Evolutionary conservation across 768 basidiomycete species (phyloP).

Genomic region (Phlegmacium glaucopus): DNA sequence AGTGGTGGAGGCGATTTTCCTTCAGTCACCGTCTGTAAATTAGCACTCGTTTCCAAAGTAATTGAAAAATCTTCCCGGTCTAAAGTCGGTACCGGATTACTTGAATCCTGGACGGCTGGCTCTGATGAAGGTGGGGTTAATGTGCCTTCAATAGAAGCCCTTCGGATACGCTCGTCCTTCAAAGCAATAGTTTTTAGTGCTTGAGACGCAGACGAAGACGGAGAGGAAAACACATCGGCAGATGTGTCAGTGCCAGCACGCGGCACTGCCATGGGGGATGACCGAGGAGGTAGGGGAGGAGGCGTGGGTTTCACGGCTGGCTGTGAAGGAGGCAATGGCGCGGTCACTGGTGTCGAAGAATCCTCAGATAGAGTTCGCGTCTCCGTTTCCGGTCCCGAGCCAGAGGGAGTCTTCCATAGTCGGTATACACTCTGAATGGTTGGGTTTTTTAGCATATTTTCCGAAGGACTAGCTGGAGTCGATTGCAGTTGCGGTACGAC

Average conservation of each 20-base stretch:
- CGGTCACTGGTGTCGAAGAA: not conserved
- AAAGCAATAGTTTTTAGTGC: conserved; percentile 10
- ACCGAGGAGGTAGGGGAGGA: conserved; percentile 50
- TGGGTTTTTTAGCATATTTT: conserved; percentile 45
- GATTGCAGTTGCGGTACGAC: conserved; percentile 44
- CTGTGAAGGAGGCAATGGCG: conserved; percentile 5
- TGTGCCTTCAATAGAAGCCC: not conserved
- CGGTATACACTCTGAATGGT: conserved; percentile 70
- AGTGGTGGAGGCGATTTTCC: not conserved
- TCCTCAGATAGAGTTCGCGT: not conserved
- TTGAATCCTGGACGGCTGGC: not conserved
- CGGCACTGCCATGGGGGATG: conserved; percentile 8
- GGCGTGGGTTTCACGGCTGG: conserved; percentile 15
- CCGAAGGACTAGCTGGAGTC: conserved; percentile 18
- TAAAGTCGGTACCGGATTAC: not conserved
- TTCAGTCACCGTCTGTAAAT: not conserved
- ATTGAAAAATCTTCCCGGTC: not conserved
- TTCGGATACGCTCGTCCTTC: not conserved
- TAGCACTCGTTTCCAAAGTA: not conserved
- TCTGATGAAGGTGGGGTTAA: not conserved
- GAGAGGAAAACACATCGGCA: not conserved
- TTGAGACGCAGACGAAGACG: conserved; percentile 18
- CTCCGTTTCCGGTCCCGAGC: not conserved
- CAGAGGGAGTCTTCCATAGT: conserved; percentile 51
- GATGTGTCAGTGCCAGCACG: not conserved